Evolutionary conservation across 129 eudicot species (phyloP).

Genomic region (Flaveria sonorensis): DNA sequence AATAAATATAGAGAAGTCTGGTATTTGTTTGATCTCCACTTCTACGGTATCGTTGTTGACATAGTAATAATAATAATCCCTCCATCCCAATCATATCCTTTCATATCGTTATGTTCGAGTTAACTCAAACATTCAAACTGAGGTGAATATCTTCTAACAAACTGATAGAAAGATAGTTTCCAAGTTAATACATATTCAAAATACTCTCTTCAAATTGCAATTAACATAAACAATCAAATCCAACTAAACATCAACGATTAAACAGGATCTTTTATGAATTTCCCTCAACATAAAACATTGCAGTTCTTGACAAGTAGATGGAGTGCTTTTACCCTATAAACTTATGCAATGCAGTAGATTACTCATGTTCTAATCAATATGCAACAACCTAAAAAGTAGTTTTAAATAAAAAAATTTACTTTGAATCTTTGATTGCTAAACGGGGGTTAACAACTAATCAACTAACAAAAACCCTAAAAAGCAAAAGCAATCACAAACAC

Average conservation of each 20-base stretch:
- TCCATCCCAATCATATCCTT: background rate
- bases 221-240: slow-evolving; percentile 4
- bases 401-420: background rate
- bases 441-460: background rate
- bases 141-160: slow-evolving; percentile 11
- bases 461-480: background rate
- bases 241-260: slow-evolving; percentile 6
- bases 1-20: background rate
- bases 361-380: background rate
- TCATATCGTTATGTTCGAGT: background rate
- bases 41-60: background rate
- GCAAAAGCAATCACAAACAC: background rate
- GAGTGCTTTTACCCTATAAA: background rate
- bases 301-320: background rate
- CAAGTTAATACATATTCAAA: slow-evolving; percentile 9
- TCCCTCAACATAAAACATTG: background rate
- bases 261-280: background rate
- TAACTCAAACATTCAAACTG: background rate
- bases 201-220: background rate
- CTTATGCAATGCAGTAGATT: background rate
- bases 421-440: slow-evolving; percentile 10
- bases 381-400: no score
- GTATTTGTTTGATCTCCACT: background rate
- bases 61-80: slow-evolving; percentile 5
- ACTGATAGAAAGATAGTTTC: background rate